These are phyloP conservation scores for Mortierella alpina DNA, from an alignment of 192 early-diverging fungal species.

Conservation along the genomic window DNA sequence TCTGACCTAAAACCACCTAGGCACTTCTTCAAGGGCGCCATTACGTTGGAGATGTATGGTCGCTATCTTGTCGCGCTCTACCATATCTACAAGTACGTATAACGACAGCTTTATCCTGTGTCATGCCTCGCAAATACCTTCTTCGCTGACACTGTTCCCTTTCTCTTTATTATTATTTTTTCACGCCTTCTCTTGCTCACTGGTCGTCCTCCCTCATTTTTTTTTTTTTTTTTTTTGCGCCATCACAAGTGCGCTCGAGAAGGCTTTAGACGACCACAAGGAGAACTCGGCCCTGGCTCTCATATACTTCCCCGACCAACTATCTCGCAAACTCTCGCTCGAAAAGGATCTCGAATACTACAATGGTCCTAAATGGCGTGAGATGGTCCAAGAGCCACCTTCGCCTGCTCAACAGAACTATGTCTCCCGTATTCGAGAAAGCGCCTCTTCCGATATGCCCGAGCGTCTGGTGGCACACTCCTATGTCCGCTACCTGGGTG, in stretches of 20 bases:
- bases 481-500: constrained; percentile 67
- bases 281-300: constrained; percentile 53
- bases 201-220: not conserved
- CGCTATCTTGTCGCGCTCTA: constrained; percentile 60
- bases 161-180: not conserved
- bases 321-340: constrained; percentile 53
- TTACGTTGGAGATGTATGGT: constrained; percentile 54
- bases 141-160: not conserved
- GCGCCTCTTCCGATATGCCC: constrained; percentile 47
- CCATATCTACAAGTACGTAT: constrained; percentile 57
- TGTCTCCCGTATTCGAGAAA: constrained; percentile 51
- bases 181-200: not conserved
- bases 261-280: constrained; percentile 56
- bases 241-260: constrained; percentile 55
- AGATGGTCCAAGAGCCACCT: constrained; percentile 29
- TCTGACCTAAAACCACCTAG: constrained; percentile 8
- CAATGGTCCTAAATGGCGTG: constrained; percentile 48
- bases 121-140: not conserved
- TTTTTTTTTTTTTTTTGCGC: not conserved
- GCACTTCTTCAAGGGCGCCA: constrained; percentile 61
- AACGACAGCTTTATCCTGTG: not conserved
- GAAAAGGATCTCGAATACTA: constrained; percentile 60
- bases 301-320: constrained; percentile 64
- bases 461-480: constrained; percentile 63
- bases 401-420: constrained; percentile 63